Conservation (phyloP, 1,284 basidiomycete species). For the Pisolithus thermaeus region DNA sequence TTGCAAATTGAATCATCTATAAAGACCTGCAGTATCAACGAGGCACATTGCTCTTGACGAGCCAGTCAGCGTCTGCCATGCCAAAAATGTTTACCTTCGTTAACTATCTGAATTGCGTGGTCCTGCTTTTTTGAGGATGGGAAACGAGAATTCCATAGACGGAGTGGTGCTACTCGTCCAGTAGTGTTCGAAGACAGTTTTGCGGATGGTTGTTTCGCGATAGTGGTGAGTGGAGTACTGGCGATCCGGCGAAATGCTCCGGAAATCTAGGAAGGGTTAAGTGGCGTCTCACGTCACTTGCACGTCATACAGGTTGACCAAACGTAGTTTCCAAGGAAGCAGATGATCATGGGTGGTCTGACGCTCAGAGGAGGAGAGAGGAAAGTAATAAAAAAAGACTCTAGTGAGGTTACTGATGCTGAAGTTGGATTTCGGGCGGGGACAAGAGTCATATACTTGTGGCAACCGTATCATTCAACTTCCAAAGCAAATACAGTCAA, state of each 20-base stretch:
- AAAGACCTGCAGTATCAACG: conserved; percentile 27
- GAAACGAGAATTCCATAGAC: conserved; percentile 59
- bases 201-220: conserved; percentile 12
- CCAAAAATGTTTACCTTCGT: background rate
- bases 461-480: no score
- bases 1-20: background rate
- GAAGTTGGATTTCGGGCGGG: no score
- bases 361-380: no score
- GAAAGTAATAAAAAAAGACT: no score
- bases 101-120: conserved; percentile 71
- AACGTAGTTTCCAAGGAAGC: conserved; percentile 71
- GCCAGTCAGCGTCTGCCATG: conserved; percentile 7
- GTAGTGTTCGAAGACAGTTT: conserved; percentile 55
- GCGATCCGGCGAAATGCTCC: conserved; percentile 73
- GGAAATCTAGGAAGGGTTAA: conserved; percentile 44
- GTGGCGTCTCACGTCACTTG: conserved; percentile 4
- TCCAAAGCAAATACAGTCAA: no score
- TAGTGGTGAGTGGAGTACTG: conserved; percentile 53
- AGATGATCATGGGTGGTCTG: conserved; percentile 73
- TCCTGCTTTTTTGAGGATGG: conserved; percentile 59
- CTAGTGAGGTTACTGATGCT: no score
- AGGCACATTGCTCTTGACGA: conserved; percentile 64
- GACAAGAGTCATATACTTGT: no score
- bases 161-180: conserved; percentile 77
- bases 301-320: conserved; percentile 49